Percentiles rank a stretch among this genome's conserved stretches.
These are phyloP conservation scores for Pleurotus eryngii DNA, from an alignment of 768 basidiomycete genomes.

Conservation along the genomic window DNA sequence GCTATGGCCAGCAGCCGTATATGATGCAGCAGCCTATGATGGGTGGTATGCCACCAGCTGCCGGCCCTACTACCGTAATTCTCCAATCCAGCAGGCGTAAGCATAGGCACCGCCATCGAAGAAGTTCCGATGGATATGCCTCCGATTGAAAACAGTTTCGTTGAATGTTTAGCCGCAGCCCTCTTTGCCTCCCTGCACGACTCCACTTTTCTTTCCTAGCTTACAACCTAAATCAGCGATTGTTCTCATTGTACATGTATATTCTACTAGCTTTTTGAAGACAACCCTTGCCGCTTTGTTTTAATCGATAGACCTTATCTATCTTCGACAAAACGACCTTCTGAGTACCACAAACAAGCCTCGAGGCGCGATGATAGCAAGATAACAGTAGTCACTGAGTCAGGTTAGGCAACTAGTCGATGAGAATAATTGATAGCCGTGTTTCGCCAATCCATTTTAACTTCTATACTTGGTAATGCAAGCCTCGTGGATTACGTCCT, in stretches of 20 bases:
- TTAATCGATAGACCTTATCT: no score
- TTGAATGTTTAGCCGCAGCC: no score
- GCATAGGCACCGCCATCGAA: slow-evolving; percentile 8
- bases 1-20: slow-evolving; percentile 4
- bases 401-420: background rate
- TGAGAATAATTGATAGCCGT: background rate
- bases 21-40: slow-evolving; percentile 6
- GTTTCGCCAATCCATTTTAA: background rate
- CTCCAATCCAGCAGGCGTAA: slow-evolving; percentile 4
- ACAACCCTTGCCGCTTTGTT: no score
- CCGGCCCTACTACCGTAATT: slow-evolving; percentile 1
- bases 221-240: no score
- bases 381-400: background rate
- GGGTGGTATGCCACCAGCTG: background rate
- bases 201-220: no score
- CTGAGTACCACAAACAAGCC: background rate
- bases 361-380: background rate
- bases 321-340: no score
- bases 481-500: slow-evolving; percentile 6
- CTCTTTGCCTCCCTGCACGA: no score
- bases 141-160: background rate
- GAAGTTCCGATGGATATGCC: slow-evolving; percentile 4
- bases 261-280: no score
- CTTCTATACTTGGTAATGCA: slow-evolving; percentile 2
- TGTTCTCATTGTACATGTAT: no score